These are phyloP conservation scores for Aureobasidium sp. DNA, from an alignment of 2,329 filamentous ascomycete species.

Conservation along the genomic window DNA sequence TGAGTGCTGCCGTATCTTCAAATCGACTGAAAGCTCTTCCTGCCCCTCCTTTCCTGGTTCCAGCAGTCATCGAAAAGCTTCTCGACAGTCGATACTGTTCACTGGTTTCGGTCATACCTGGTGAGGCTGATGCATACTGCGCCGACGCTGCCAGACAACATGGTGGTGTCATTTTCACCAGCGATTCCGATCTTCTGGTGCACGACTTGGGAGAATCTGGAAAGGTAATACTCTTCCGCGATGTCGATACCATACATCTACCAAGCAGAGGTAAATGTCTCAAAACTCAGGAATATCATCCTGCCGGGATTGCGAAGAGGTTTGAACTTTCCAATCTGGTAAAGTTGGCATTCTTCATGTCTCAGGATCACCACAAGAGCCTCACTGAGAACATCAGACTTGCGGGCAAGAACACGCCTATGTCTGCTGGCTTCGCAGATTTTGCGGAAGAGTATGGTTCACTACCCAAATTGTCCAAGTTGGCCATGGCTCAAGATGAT, in stretches of 20 bases:
- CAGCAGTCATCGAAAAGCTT: slow-evolving; percentile 67
- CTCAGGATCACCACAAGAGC: slow-evolving; percentile 27
- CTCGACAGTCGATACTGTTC: slow-evolving; percentile 35
- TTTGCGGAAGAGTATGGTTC: slow-evolving; percentile 29
- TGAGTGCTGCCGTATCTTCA: slow-evolving; percentile 10
- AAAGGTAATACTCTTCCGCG: slow-evolving; percentile 60
- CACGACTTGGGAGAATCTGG: slow-evolving; percentile 60
- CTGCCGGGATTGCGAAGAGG: slow-evolving; percentile 38
- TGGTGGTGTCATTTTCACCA: slow-evolving; percentile 59
- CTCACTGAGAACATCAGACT: slow-evolving; percentile 26
- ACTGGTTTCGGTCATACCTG: slow-evolving; percentile 58
- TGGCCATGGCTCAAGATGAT: neutral
- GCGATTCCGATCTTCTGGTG: slow-evolving; percentile 80
- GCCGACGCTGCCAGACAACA: slow-evolving; percentile 55
- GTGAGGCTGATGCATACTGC: slow-evolving; percentile 80
- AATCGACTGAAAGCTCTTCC: slow-evolving; percentile 35
- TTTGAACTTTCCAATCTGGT: slow-evolving; percentile 38
- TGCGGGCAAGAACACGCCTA: slow-evolving; percentile 22
- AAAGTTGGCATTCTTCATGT: slow-evolving; percentile 36
- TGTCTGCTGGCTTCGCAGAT: slow-evolving; percentile 23
- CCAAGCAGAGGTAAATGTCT: slow-evolving; percentile 27
- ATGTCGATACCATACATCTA: slow-evolving; percentile 43
- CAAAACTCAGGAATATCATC: slow-evolving; percentile 31
- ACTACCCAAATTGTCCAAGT: slow-evolving; percentile 13
- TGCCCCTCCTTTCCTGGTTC: slow-evolving; percentile 65